Conservation (phyloP, 768 basidiomycete species). For the Tubosaeta sp. region DNA sequence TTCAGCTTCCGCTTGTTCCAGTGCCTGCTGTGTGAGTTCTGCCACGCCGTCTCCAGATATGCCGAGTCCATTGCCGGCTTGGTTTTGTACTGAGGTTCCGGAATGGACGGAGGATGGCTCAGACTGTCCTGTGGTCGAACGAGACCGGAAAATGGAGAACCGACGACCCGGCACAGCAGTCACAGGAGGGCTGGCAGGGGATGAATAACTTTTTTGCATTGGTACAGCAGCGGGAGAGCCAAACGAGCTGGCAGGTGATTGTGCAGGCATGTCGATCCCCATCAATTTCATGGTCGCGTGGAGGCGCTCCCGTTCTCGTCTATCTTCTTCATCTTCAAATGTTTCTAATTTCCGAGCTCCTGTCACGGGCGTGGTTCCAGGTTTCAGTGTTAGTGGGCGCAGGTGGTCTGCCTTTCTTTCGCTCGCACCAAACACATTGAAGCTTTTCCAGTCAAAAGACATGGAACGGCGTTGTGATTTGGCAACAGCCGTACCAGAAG, state of each 20-base stretch:
- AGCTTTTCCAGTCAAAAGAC: slow-evolving; percentile 80
- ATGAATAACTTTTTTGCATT: slow-evolving; percentile 39
- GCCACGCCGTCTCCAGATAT: slow-evolving; percentile 27
- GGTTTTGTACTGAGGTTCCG: slow-evolving; percentile 34
- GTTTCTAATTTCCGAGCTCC: slow-evolving; percentile 79
- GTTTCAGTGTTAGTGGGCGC: slow-evolving; percentile 70
- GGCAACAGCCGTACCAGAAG: slow-evolving; percentile 22
- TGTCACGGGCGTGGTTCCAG: slow-evolving; percentile 52
- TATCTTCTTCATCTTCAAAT: slow-evolving; percentile 89
- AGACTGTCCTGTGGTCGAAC: slow-evolving; percentile 41
- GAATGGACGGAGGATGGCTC: slow-evolving; percentile 50
- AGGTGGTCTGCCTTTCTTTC: slow-evolving; percentile 65
- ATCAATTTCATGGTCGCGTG: slow-evolving; percentile 91
- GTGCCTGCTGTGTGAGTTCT: slow-evolving; percentile 66
- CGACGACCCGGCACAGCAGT: slow-evolving; percentile 38
- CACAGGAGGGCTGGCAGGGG: slow-evolving; percentile 30
- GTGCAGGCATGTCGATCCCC: slow-evolving; percentile 74
- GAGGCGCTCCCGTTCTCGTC: slow-evolving; percentile 79
- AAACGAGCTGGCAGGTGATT: slow-evolving; percentile 32
- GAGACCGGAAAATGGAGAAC: slow-evolving; percentile 68
- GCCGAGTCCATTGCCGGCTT: slow-evolving; percentile 29
- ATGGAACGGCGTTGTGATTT: slow-evolving; percentile 67
- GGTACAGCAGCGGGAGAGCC: slow-evolving; percentile 30
- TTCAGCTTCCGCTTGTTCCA: slow-evolving; percentile 77
- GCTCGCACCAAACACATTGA: slow-evolving; percentile 60